A percentile compares a stretch with the other conserved stretches of the same genome.
Conservation (phyloP, 352 stramenopile species). For the Phytophthora crassamura region DNA sequence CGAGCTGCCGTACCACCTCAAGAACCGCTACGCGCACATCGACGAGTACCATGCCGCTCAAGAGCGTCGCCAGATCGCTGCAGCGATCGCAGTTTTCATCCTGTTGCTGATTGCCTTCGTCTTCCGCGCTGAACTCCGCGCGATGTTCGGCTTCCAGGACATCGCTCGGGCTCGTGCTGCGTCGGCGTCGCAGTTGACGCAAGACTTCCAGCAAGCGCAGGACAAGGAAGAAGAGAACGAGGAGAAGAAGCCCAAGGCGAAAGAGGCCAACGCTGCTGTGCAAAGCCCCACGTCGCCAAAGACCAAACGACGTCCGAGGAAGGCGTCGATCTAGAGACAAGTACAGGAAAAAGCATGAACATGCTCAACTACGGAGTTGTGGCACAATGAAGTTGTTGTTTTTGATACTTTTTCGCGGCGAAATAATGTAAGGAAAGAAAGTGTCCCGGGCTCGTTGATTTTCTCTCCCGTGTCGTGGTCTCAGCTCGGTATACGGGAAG, state of each 20-base stretch:
- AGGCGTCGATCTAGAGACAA: conserved; percentile 20
- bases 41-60: conserved; percentile 75
- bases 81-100: conserved; percentile 36
- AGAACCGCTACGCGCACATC: conserved; percentile 87
- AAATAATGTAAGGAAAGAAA: conserved; percentile 34
- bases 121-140: conserved; percentile 60
- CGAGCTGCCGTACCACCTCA: conserved; percentile 89
- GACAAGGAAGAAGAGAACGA: conserved; percentile 8
- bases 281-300: conserved; percentile 3
- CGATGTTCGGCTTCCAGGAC: conserved; percentile 75
- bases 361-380: not conserved
- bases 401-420: conserved; percentile 22
- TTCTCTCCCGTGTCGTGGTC: conserved; percentile 4
- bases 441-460: not conserved
- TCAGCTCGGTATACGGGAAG: conserved; percentile 4
- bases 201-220: conserved; percentile 51
- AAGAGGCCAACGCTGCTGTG: conserved; percentile 4
- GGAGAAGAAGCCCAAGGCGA: not conserved
- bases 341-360: conserved; percentile 22
- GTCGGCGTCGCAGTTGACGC: conserved; percentile 69
- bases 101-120: conserved; percentile 54
- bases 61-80: conserved; percentile 50
- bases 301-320: conserved; percentile 18
- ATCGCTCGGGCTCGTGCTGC: conserved; percentile 66
- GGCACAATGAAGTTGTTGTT: conserved; percentile 18